phyloP scores from a whole-genome alignment of 2,329 filamentous ascomycete genomes.

The Dryadomyces quercivorus region DNA sequence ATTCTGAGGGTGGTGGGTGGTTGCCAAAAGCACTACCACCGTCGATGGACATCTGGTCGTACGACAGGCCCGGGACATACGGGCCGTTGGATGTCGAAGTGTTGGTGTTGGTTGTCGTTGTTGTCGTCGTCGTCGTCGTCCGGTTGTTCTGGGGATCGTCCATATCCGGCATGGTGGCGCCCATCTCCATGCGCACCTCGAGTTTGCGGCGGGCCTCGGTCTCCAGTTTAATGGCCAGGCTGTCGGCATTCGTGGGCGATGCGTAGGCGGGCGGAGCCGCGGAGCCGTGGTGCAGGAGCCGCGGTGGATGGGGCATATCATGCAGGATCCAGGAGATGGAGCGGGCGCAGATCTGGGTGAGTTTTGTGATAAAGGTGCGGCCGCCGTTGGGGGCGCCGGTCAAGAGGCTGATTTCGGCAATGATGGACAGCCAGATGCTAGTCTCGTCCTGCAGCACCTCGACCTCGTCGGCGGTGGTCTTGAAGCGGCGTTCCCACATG shows the following conservation, averaged over 20 bases:
- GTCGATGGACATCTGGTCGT: conserved; percentile 5
- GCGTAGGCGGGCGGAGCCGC: conserved; percentile 7
- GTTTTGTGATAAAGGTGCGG: conserved; percentile 28
- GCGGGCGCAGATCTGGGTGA: conserved; percentile 35
- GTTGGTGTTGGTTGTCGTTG: neutral
- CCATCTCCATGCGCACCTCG: conserved; percentile 3
- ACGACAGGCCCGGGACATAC: neutral
- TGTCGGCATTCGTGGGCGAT: conserved; percentile 37
- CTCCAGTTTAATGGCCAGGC: conserved; percentile 16
- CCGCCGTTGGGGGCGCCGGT: conserved; percentile 19
- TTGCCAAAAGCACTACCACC: conserved; percentile 11
- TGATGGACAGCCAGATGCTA: conserved; percentile 54
- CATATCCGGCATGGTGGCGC: neutral
- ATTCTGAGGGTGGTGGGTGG: neutral
- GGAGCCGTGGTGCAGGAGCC: neutral
- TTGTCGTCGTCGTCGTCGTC: neutral
- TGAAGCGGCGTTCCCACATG: conserved; percentile 53
- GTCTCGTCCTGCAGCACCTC: conserved; percentile 52
- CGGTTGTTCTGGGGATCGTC: neutral
- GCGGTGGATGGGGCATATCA: conserved; percentile 24
- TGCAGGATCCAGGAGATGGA: conserved; percentile 40
- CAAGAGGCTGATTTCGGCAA: conserved; percentile 46
- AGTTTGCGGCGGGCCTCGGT: conserved; percentile 8
- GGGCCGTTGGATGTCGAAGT: neutral
- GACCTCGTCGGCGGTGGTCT: conserved; percentile 46